Percentiles rank a stretch among this genome's conserved stretches.
phyloP scores from a whole-genome alignment of 148 eudicot genomes.

The Fallopia convolvulus region DNA sequence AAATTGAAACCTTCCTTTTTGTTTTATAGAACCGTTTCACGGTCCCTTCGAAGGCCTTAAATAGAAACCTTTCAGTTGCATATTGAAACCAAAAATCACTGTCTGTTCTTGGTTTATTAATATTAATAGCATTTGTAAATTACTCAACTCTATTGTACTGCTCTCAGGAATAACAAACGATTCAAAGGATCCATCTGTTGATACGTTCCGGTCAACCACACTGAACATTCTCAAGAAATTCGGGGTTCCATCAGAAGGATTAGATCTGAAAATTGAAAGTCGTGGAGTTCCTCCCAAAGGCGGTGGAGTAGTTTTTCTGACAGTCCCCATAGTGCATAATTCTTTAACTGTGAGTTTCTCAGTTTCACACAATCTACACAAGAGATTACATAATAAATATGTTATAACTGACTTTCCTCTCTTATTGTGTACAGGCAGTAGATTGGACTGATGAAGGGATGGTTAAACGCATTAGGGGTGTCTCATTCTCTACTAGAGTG shows the following conservation, averaged over 20 bases:
- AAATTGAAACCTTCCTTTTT: neutral
- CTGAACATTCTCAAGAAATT: conserved; percentile 61
- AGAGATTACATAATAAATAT: neutral
- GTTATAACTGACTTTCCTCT: neutral
- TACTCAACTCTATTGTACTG: neutral
- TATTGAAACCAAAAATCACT: neutral
- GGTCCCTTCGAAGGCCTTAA: neutral
- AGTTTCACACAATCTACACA: neutral
- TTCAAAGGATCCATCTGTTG: conserved; percentile 77
- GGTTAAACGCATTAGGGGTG: conserved; percentile 91
- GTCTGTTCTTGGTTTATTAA: no score
- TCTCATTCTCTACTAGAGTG: conserved; percentile 66
- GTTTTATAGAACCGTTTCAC: neutral
- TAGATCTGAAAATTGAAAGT: conserved; percentile 67
- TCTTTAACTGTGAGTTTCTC: conserved; percentile 46
- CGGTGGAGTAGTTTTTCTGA: conserved; percentile 75
- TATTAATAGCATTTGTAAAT: neutral
- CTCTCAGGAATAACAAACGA: conserved; percentile 83
- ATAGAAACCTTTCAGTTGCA: neutral
- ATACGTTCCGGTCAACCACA: conserved; percentile 71
- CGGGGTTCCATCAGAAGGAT: conserved; percentile 79
- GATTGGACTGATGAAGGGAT: conserved; percentile 83
- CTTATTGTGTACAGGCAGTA: conserved; percentile 46
- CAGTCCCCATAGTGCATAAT: conserved; percentile 59
- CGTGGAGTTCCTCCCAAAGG: conserved; percentile 84